Base-by-base conservation (phyloP, 2,329 filamentous ascomycete species). In the Cladobotryum mycophilum region DNA sequence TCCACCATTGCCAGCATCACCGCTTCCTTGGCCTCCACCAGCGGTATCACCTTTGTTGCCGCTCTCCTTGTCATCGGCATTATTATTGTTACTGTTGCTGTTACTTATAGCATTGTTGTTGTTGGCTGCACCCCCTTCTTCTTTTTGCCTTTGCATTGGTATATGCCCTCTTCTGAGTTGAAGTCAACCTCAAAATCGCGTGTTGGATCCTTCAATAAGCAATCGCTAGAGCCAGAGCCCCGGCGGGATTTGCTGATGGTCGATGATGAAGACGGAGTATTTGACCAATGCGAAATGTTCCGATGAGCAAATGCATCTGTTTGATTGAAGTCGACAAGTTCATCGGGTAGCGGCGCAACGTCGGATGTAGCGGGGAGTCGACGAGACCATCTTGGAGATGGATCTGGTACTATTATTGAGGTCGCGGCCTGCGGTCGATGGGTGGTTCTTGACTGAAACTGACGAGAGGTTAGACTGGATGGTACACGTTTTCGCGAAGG, bases 101-200 rank as follows among this genome's bases (percentile, higher is more conserved):
- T 41, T 41, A 14, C 20, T 20, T 20, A 12, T 41, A 18, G 38
- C 38, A 41, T 17, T 11, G 43, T 53, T 43, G 43, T 47, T 44
- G 48, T 49, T 47, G 42, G 41, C 46, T 45, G 41, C 49, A 41
- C 64, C 67, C n/a, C 59, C 64, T 48, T 52, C 8, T 74, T 74
- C 66, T 85, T 85, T 64, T 76, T 82, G 64, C 78, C 80, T 56
- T 78, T 76, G 2, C 69, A 75, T 36, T 73, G 75, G 60, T 84
- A 76, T 47, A 73, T 71, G 67, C 73, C 77, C 40, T 79, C 71
- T 47, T 75, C 67, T 22, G 74, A 79, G 18, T 71, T 70, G 52
- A 86, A 80, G 60, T 88, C 82, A 46, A 88, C 68, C 30, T 70
- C 66, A 17, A 69, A 61, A 37, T 68, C 63, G 58, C 69, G 66